A percentile compares a stretch with the other conserved stretches of the same genome.
Evolutionary conservation across 176 grass and related monocot species (phyloP).

Genomic region (Carex myosuroides): DNA sequence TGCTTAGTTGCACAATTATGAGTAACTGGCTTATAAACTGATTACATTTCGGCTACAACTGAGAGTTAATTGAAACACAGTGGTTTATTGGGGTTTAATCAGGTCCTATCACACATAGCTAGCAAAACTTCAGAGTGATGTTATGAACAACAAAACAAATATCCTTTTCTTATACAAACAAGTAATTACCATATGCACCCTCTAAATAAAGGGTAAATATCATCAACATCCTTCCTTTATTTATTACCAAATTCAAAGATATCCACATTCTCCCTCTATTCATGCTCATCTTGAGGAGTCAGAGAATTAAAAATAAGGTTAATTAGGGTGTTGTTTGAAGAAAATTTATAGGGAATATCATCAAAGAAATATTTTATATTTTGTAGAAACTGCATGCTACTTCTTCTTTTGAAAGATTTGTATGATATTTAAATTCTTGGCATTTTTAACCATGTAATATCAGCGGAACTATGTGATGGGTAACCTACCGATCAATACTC

Average conservation of each 20-base stretch:
- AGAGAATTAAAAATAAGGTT: neutral
- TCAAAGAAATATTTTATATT: neutral
- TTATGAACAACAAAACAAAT: neutral
- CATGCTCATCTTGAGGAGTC: neutral
- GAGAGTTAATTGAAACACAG: neutral
- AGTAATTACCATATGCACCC: neutral
- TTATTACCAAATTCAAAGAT: neutral
- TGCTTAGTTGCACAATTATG: neutral
- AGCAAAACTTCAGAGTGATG: neutral
- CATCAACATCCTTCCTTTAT: neutral
- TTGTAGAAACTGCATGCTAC: neutral
- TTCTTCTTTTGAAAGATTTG: neutral
- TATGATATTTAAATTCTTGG: neutral
- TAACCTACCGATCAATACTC: constrained; percentile 71
- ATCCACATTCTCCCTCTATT: neutral
- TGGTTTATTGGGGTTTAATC: neutral
- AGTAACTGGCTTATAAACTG: neutral
- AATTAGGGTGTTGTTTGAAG: neutral
- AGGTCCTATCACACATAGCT: neutral
- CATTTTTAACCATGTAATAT: neutral
- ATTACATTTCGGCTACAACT: neutral
- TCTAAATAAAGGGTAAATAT: neutral
- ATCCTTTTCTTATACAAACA: neutral
- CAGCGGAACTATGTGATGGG: constrained; percentile 1
- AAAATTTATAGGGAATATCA: neutral